These are phyloP conservation scores for Rosa lucieae DNA, from an alignment of 306 rosid genomes.

Conservation along the genomic window DNA sequence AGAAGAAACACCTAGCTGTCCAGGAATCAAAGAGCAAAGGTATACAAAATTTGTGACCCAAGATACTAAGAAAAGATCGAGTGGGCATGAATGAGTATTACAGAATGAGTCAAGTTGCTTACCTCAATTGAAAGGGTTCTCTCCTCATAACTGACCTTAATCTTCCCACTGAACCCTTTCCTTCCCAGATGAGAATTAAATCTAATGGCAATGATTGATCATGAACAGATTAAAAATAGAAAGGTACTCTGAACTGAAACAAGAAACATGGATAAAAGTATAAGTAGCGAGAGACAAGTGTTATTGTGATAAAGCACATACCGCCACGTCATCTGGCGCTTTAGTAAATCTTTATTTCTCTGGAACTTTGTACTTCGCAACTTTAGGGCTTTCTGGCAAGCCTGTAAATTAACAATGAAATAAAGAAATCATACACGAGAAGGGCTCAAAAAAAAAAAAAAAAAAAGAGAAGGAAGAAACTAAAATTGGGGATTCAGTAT, in stretches of 20 bases:
- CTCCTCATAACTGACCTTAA: constrained; percentile 62
- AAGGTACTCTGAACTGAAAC: background rate
- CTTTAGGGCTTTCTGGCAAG: constrained; percentile 62
- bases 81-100: background rate
- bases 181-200: constrained; percentile 75
- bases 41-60: background rate
- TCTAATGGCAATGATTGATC: constrained; percentile 37
- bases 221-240: constrained; percentile 8
- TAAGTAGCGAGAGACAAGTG: background rate
- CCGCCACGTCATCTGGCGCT: constrained; percentile 83
- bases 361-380: constrained; percentile 52
- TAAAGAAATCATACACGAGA: background rate
- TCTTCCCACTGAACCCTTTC: constrained; percentile 85
- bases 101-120: constrained; percentile 21
- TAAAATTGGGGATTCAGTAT: background rate
- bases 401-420: constrained; percentile 37
- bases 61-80: background rate
- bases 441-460: background rate
- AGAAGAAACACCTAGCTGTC: background rate
- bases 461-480: background rate
- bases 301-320: constrained; percentile 34
- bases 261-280: constrained; percentile 2
- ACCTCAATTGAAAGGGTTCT: constrained; percentile 83
- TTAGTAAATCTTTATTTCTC: constrained; percentile 59
- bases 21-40: background rate